Evolutionary conservation across 768 basidiomycete genomes (phyloP).

Genomic region (Auriscalpium orientale): DNA sequence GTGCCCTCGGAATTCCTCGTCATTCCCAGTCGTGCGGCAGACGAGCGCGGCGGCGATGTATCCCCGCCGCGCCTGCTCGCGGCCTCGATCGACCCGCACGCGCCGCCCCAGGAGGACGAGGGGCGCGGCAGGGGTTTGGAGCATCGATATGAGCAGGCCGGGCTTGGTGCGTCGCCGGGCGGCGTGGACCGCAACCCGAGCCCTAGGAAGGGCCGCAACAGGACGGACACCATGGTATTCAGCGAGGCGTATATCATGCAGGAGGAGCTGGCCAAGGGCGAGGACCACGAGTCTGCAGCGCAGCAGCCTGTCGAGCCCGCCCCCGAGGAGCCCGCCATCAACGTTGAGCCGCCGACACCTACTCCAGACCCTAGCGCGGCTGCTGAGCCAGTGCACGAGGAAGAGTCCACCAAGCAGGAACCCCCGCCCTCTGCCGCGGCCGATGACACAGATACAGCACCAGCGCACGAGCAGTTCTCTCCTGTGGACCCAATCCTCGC

Average conservation of each 20-base stretch:
- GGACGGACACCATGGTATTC: slow-evolving; percentile 74
- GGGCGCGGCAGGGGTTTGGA: slow-evolving; percentile 6
- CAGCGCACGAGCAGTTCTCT: not conserved
- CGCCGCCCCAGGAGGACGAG: slow-evolving; percentile 6
- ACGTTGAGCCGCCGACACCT: not conserved
- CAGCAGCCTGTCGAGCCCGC: not conserved
- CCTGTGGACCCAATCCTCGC: not conserved
- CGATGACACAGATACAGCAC: not conserved
- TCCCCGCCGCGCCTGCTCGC: slow-evolving; percentile 13
- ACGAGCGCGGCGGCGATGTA: slow-evolving; percentile 21
- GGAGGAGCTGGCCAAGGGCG: slow-evolving; percentile 31
- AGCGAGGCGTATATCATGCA: slow-evolving; percentile 34
- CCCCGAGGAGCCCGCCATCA: not conserved
- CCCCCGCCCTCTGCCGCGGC: not conserved
- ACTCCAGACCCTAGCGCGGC: not conserved
- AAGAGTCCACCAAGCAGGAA: not conserved
- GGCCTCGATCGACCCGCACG: slow-evolving; percentile 10
- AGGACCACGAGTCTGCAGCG: not conserved
- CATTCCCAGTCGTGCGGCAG: slow-evolving; percentile 45
- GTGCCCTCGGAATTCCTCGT: slow-evolving; percentile 81
- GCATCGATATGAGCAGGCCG: slow-evolving; percentile 7
- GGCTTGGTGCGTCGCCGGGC: slow-evolving; percentile 1
- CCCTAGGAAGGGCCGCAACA: slow-evolving; percentile 34
- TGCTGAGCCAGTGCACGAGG: not conserved
- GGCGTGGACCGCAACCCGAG: slow-evolving; percentile 14